phyloP scores from a whole-genome alignment of 1,284 basidiomycete genomes.

The Puccinia horiana region DNA sequence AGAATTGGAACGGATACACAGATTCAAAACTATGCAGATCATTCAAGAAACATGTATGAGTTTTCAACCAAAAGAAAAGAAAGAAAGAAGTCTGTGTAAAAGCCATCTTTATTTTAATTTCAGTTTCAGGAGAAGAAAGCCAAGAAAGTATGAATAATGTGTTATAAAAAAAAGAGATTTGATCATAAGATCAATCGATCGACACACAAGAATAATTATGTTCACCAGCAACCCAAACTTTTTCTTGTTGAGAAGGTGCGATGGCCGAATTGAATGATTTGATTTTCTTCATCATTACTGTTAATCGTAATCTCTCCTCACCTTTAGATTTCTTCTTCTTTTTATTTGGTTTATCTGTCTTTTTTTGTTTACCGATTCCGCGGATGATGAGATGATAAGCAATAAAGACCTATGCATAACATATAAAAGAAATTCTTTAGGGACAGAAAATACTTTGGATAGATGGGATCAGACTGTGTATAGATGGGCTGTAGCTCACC shows the following conservation, averaged over 20 bases:
- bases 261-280: background rate
- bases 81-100: no score
- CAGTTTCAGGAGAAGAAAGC: no score
- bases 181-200: constrained; percentile 4
- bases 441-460: background rate
- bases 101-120: no score
- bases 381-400: constrained; percentile 27
- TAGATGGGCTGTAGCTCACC: background rate
- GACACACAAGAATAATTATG: constrained; percentile 23
- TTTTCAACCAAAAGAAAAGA: no score
- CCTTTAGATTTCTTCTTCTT: constrained; percentile 25
- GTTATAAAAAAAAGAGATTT: no score
- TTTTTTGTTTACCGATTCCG: constrained; percentile 34
- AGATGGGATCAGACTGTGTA: background rate
- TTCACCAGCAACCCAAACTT: background rate
- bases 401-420: constrained; percentile 25
- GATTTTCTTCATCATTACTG: constrained; percentile 15
- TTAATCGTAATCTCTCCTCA: constrained; percentile 24
- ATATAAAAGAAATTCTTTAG: background rate
- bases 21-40: no score
- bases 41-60: no score
- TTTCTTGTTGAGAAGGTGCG: background rate
- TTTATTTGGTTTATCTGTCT: background rate
- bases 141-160: no score
- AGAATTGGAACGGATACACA: no score